phyloP scores from a whole-genome alignment of 192 early-diverging fungal genomes.

The Geranomyces variabilis region DNA sequence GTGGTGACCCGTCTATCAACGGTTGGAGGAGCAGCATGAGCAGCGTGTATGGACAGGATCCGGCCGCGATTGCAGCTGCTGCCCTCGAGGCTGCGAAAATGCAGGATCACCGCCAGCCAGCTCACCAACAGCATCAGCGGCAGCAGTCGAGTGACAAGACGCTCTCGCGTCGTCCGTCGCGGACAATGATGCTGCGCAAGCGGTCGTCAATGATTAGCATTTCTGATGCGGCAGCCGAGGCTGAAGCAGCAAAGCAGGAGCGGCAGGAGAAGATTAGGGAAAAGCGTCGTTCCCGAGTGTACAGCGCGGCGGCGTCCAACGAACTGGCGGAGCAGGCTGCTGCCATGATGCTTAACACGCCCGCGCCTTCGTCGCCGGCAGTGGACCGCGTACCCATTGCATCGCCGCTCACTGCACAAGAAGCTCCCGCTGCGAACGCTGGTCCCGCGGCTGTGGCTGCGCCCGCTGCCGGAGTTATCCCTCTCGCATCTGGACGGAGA shows the following conservation, averaged over 20 bases:
- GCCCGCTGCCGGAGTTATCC: constrained; percentile 9
- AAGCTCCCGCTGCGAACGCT: constrained; percentile 15
- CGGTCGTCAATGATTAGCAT: constrained; percentile 28
- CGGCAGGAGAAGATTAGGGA: constrained; percentile 51
- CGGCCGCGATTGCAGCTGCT: constrained; percentile 27
- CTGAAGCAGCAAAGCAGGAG: constrained; percentile 46
- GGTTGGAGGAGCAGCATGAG: constrained; percentile 13
- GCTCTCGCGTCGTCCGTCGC: neutral
- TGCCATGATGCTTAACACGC: neutral
- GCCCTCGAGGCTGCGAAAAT: constrained; percentile 26
- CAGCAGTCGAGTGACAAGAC: constrained; percentile 26
- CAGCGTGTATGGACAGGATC: constrained; percentile 17
- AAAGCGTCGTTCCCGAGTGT: constrained; percentile 35
- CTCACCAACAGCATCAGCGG: constrained; percentile 12
- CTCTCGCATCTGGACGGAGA: constrained; percentile 24
- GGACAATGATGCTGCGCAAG: constrained; percentile 11
- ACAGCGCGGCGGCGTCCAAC: neutral
- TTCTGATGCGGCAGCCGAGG: constrained; percentile 35
- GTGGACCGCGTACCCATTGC: neutral
- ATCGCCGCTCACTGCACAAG: neutral
- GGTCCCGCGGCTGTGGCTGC: constrained; percentile 31
- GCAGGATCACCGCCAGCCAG: constrained; percentile 2
- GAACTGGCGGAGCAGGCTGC: constrained; percentile 3
- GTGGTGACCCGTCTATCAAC: neutral
- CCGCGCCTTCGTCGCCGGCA: constrained; percentile 11